Evolutionary conservation across 768 basidiomycete species (phyloP).

Genomic region (Pisolithus orientalis): DNA sequence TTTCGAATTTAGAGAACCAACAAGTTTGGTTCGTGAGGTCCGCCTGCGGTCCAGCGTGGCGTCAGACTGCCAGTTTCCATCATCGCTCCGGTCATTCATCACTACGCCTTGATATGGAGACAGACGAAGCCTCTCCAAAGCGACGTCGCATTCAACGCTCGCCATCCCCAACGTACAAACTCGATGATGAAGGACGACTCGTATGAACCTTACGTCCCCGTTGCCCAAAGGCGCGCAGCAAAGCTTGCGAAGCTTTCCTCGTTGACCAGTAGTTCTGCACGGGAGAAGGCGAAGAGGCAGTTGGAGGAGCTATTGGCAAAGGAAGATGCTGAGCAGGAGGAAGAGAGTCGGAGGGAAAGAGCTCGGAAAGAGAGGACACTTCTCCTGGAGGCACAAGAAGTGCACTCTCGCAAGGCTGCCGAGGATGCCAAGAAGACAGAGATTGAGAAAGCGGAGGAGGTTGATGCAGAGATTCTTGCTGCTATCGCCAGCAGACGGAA

Average conservation of each 20-base stretch:
- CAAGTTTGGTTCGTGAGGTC: no score
- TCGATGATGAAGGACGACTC: slow-evolving; percentile 57
- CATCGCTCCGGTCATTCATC: no score
- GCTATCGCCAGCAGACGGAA: slow-evolving; percentile 89
- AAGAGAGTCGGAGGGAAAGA: slow-evolving; percentile 68
- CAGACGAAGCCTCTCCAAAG: slow-evolving; percentile 24
- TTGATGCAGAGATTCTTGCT: slow-evolving; percentile 84
- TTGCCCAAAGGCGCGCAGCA: slow-evolving; percentile 76
- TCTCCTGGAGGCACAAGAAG: slow-evolving; percentile 91
- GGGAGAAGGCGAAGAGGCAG: slow-evolving; percentile 39
- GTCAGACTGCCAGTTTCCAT: no score
- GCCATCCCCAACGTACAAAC: slow-evolving; percentile 54
- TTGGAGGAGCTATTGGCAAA: slow-evolving; percentile 56
- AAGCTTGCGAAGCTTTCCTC: slow-evolving; percentile 73
- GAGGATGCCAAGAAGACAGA: slow-evolving; percentile 90
- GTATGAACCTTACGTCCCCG: slow-evolving; percentile 84
- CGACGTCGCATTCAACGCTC: slow-evolving; percentile 50
- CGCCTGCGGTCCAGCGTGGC: no score
- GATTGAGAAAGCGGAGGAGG: slow-evolving; percentile 80
- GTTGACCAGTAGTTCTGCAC: slow-evolving; percentile 49
- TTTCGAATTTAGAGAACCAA: no score
- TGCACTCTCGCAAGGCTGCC: slow-evolving; percentile 73
- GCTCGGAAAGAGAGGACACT: slow-evolving; percentile 82
- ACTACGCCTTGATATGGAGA: no score
- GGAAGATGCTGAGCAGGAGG: slow-evolving; percentile 73